Conservation (phyloP, 768 basidiomycete species). For the Auricularia sp. region DNA sequence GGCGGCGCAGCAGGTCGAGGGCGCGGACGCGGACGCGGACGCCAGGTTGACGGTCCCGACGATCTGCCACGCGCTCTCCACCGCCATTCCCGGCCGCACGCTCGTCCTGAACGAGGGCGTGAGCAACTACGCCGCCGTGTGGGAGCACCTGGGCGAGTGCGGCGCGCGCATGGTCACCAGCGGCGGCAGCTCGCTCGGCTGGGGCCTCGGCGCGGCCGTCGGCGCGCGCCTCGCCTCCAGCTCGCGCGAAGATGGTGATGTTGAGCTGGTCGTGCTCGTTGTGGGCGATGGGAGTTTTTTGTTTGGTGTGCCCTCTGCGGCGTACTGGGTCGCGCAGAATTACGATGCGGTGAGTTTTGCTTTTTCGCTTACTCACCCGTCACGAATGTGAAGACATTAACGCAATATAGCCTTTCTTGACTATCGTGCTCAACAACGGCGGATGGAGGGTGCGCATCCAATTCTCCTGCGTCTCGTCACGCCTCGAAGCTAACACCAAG, state of each 20-base stretch:
- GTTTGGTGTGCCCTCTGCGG: constrained; percentile 55
- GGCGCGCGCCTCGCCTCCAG: constrained; percentile 43
- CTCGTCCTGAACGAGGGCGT: constrained; percentile 57
- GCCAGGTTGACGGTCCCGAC: constrained; percentile 33
- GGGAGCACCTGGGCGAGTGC: constrained; percentile 38
- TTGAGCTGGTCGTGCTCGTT: constrained; percentile 48
- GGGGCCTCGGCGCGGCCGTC: constrained; percentile 55
- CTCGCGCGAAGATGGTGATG: constrained; percentile 14
- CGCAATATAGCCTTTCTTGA: constrained; percentile 50
- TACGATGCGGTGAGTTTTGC: constrained; percentile 49
- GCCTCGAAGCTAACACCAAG: not conserved
- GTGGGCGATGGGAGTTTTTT: constrained; percentile 65
- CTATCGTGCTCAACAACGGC: constrained; percentile 62
- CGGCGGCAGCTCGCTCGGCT: constrained; percentile 60
- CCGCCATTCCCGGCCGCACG: constrained; percentile 29
- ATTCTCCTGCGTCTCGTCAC: not conserved
- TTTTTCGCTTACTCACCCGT: not conserved
- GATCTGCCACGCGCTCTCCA: constrained; percentile 40
- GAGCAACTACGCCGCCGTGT: constrained; percentile 44
- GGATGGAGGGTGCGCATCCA: constrained; percentile 44
- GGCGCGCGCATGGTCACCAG: constrained; percentile 35
- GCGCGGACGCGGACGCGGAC: constrained; percentile 3
- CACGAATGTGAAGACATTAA: not conserved
- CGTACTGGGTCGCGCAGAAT: constrained; percentile 63
- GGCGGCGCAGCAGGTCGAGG: constrained; percentile 13